Evolutionary conservation across 768 basidiomycete genomes (phyloP), one percentile per base, ranked within the genome.

Genomic region (Russula sp.): DNA sequence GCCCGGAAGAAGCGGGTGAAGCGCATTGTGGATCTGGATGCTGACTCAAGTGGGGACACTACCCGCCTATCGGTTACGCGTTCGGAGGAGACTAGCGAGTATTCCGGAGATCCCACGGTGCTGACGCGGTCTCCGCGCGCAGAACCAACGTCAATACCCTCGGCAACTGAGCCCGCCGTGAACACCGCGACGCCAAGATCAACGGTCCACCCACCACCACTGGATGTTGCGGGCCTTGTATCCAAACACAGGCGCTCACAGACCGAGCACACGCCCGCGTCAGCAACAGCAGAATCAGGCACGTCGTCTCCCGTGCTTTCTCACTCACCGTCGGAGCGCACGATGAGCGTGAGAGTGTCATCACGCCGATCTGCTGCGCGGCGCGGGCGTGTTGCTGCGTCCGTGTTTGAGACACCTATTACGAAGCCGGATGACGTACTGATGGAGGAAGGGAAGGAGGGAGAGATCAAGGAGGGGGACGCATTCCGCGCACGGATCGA

Each of bases 1-100:
- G 81, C 82, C 64, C 80, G 80, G 62, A 87, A 85, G 75, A 88
- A 83, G 74, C 75, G 77, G 57, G 20, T 32, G 42, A 90, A 86
- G 71, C 86, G 92, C 18, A 88, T 94, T 59, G 92, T 94, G 24
- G 85, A 92, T 68, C 77, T 94, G 59, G 85, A 88, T 69, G 83
- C 76, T n/a, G 79, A 78, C 36, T 73, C 76, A 28, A 72, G 69
- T 22, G 69, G 65, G 44, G 80, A 76, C 65, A 79, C 79, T 38
- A 71, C 72, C 16, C 63, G 53, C 26, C 61, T 70, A 36, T 69
- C 68, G 28, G 20, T 69, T 38, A 72, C 70, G 32, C 65, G 57
- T 9, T 72, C 73, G 11, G 69, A 68, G 22, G 69, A 70, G 8
- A 61, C 61, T 0, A 42, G 32, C 32, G 56, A 51, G 59, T 9